Base-by-base conservation (phyloP, 768 basidiomycete species). In the Cytidiella melzeri region DNA sequence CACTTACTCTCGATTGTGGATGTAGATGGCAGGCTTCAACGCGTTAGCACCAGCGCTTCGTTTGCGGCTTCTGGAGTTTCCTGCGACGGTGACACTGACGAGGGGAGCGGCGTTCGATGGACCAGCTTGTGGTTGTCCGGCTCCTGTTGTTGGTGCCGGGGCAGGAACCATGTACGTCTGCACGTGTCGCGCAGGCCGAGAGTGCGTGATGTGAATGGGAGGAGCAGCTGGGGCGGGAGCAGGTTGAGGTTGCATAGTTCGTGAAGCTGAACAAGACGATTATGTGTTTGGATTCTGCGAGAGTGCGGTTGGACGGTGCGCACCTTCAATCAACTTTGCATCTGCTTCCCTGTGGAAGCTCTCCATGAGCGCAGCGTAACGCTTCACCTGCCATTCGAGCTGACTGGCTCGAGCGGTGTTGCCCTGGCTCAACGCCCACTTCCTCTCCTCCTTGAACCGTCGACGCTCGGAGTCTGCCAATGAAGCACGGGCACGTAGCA, bases 321-420 rank as follows among this genome's bases (percentile, higher is more conserved):
- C 42, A 87, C 87, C 80, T 72, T 84, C 80, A 28, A 83, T 61
- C 34, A 84, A 60, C 63, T 81, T 81, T 9, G 74, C 63, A 55
- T 89, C 87, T 20, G 89, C 89, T 66, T 91, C 87, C 36, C 78
- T 73, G 55, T 81, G 82, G 58, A 87, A 91, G 53, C 84, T 86
- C 65, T 88, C 81, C 76, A 84, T 87, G 48, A 92, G 69, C 24
- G 83, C 79, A 27, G 84, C 80, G 65, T 87, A 91, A 18, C 83
- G 77, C 69, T 85, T 84, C 51, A 89, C 84, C 64, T 89, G 85
- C 83, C 86, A 89, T 58, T 81, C 81, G 73, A 91, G 80, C 69
- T 92, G 83, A 23, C 74, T 70, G 25, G 88, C 88, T 41, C 87
- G 77, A 7, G 86, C 81, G 39, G 69, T 52, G 61, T 92, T 89